Base-by-base conservation (phyloP, 495 filamentous ascomycete species). In the Pseudoneurospora amorphoporcata region DNA sequence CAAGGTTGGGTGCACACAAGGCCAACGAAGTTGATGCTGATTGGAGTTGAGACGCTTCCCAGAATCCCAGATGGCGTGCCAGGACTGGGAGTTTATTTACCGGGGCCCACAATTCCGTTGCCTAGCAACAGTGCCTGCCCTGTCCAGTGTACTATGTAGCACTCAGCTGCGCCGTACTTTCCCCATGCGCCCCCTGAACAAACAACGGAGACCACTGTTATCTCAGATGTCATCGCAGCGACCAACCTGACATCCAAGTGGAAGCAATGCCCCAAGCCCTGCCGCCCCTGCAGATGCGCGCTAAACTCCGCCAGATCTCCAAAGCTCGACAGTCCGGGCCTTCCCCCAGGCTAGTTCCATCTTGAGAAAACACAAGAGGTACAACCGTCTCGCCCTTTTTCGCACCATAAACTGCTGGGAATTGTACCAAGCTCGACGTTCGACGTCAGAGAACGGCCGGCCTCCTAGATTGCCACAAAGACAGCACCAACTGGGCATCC, bases 91-190 rank as follows among this genome's bases (percentile, higher is more conserved):
- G 71, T 68, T 61, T 75, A 73, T 75, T 75, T 75, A 75, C 71
- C 39, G 29, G 19, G 70, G 8, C 29, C 3, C 39, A n/a, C 35
- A 23, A 6, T 37, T 23, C 10, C 65, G 77, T 77, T 77, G 75
- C 77, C 74, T 73, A 74, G 77, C 77, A 78, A 78, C 77, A 45
- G 35, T 40, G 3, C 35, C n/a, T 71, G 69, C 17, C 42, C 23
- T 35, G 40, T 41, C 40, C 32, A 4, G 23, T 23, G 23, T 23
- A 23, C 23, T 23, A 23, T 23, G 23, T 23, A 23, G 23, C 23
- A 23, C 23, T 23, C 23, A 23, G 23, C 14, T 58, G 39, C 40
- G 29, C 39, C 10, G 9, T 58, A 38, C 38, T 38, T 29, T 16
- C 40, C 69, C 38, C n/a, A 29, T 41, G 29, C 17, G 69, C 19